Percentiles rank a stretch among this genome's conserved stretches.
These are phyloP conservation scores for Boletus fagicola DNA, from an alignment of 768 basidiomycete genomes.

Conservation along the genomic window DNA sequence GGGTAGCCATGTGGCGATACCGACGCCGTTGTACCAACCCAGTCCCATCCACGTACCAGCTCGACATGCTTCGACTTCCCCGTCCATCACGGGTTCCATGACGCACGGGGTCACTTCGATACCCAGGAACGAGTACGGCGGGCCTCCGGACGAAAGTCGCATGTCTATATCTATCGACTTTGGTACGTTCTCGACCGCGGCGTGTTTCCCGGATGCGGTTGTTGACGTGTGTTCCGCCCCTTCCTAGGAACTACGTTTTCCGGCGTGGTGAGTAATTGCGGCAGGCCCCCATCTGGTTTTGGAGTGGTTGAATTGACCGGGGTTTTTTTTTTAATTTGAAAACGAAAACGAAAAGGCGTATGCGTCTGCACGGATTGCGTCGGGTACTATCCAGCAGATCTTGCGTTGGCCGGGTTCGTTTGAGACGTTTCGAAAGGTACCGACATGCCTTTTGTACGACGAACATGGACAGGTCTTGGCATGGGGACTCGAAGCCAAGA, in stretches of 20 bases:
- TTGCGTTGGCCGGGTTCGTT: constrained; percentile 82
- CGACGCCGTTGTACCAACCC: constrained; percentile 29
- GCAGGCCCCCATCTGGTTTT: not conserved
- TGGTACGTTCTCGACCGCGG: constrained; percentile 41
- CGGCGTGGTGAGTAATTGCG: constrained; percentile 61
- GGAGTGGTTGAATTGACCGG: constrained; percentile 4
- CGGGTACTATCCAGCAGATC: constrained; percentile 80
- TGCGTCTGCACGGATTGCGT: constrained; percentile 79
- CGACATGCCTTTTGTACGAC: constrained; percentile 83
- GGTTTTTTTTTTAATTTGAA: not conserved
- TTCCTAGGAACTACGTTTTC: constrained; percentile 79
- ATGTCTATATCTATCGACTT: constrained; percentile 83
- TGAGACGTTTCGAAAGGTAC: constrained; percentile 84
- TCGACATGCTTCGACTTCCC: constrained; percentile 24
- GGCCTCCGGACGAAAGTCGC: constrained; percentile 62
- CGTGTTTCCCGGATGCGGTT: not conserved
- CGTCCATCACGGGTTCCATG: constrained; percentile 13
- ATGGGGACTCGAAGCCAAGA: constrained; percentile 89
- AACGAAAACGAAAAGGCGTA: constrained; percentile 60
- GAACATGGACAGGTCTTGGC: constrained; percentile 69
- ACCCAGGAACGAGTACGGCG: constrained; percentile 22
- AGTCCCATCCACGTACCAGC: constrained; percentile 26
- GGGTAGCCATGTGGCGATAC: not conserved
- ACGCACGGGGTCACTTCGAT: not conserved
- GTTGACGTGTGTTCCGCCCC: not conserved